These are phyloP conservation scores for Coemansia aciculifera DNA, from an alignment of 192 early-diverging fungal species.

Conservation along the genomic window DNA sequence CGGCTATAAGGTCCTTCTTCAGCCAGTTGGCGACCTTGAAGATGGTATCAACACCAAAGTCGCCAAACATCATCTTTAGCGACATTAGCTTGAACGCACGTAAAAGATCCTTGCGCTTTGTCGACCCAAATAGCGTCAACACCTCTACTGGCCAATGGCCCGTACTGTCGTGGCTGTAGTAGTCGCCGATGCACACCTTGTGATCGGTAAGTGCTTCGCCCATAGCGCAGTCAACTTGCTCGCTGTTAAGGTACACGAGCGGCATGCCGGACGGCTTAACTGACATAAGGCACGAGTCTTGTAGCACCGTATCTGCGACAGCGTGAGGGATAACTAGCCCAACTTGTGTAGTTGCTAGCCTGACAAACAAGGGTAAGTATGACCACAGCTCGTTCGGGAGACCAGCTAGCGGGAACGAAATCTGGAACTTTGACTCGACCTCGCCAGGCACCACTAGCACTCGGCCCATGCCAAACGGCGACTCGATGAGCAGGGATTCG, in stretches of 20 bases:
- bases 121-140: slow-evolving; percentile 44
- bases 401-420: slow-evolving; percentile 41
- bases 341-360: slow-evolving; percentile 20
- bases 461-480: slow-evolving; percentile 43
- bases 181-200: slow-evolving; percentile 38
- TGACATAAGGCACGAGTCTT: slow-evolving; percentile 19
- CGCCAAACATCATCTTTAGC: slow-evolving; percentile 52
- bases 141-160: slow-evolving; percentile 48
- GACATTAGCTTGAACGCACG: slow-evolving; percentile 32
- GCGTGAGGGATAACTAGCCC: slow-evolving; percentile 37
- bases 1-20: slow-evolving; percentile 14
- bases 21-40: slow-evolving; percentile 22
- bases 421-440: slow-evolving; percentile 30
- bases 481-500: slow-evolving; percentile 1
- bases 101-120: slow-evolving; percentile 13
- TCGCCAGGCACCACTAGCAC: slow-evolving; percentile 28
- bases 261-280: slow-evolving; percentile 41
- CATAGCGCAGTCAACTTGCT: slow-evolving; percentile 29
- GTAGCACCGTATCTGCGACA: slow-evolving; percentile 12
- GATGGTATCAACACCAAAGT: slow-evolving; percentile 43
- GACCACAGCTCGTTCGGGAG: slow-evolving; percentile 35
- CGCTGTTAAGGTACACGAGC: slow-evolving; percentile 34
- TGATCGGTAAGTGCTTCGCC: slow-evolving; percentile 20
- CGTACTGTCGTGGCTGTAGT: not conserved
- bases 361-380: slow-evolving; percentile 41